Percentiles rank a stretch among this genome's conserved stretches.
Evolutionary conservation across 75 land plant species (phyloP).

Genomic region (Pinus tabuliformis): DNA sequence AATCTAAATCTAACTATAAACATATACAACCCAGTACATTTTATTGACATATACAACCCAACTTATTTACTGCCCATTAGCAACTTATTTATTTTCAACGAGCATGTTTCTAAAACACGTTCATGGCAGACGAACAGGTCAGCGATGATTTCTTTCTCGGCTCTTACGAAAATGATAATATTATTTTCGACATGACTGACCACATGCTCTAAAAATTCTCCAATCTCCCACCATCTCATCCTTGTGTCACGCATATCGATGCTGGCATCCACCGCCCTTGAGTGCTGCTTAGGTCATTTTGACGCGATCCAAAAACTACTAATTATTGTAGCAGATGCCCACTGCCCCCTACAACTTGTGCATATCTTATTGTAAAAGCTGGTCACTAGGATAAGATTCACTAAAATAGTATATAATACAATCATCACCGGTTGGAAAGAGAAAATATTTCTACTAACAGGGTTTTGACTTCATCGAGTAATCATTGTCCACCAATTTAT

Average conservation of each 20-base stretch:
- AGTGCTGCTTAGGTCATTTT: conserved; percentile 10
- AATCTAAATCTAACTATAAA: too few relatives aligned
- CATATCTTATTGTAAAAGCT: not conserved
- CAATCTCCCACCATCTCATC: not conserved
- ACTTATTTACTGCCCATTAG: too few relatives aligned
- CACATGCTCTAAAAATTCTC: not conserved
- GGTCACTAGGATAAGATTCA: not conserved
- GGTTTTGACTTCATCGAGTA: too few relatives aligned
- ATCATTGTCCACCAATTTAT: too few relatives aligned
- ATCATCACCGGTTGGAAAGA: not conserved
- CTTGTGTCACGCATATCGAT: not conserved
- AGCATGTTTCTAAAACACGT: conserved; percentile 4
- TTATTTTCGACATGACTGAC: not conserved
- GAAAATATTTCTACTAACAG: too few relatives aligned
- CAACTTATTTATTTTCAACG: too few relatives aligned
- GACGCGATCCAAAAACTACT: not conserved
- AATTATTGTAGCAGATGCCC: not conserved
- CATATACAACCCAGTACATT: too few relatives aligned
- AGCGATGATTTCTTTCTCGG: not conserved
- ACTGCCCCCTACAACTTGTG: not conserved
- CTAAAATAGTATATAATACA: not conserved
- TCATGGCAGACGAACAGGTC: conserved; percentile 9
- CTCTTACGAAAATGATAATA: conserved; percentile 6
- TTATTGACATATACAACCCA: too few relatives aligned
- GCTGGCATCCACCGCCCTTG: conserved; percentile 6